Conservation (phyloP, 2,329 filamentous ascomycete species). For the Drechslerella dactyloides region DNA sequence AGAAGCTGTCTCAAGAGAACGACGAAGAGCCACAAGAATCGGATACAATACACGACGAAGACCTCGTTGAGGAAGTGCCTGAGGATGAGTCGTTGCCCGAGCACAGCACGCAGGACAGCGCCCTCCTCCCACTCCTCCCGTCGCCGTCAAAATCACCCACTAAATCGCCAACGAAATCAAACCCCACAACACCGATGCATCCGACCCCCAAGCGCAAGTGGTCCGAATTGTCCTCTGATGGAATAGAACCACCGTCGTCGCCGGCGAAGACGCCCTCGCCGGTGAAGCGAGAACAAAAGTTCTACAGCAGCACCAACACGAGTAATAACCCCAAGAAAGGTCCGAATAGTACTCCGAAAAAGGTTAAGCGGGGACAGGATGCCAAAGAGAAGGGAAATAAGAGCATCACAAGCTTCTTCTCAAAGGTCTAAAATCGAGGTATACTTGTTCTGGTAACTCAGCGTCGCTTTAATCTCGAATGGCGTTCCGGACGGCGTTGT, state of each 20-base stretch:
- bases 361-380: slow-evolving; percentile 54
- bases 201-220: slow-evolving; percentile 46
- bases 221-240: slow-evolving; percentile 40
- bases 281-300: slow-evolving; percentile 48
- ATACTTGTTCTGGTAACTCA: neutral
- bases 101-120: slow-evolving; percentile 11
- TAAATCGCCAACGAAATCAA: slow-evolving; percentile 55
- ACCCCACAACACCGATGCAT: slow-evolving; percentile 52
- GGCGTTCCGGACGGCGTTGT: neutral
- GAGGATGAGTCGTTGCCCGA: slow-evolving; percentile 49
- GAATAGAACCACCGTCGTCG: slow-evolving; percentile 53
- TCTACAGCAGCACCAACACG: slow-evolving; percentile 43
- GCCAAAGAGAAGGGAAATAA: slow-evolving; percentile 56
- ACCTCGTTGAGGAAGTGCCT: slow-evolving; percentile 52
- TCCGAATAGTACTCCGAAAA: slow-evolving; percentile 47
- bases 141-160: slow-evolving; percentile 27
- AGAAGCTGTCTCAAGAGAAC: slow-evolving; percentile 44
- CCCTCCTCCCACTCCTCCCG: slow-evolving; percentile 18
- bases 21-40: slow-evolving; percentile 35
- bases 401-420: slow-evolving; percentile 66
- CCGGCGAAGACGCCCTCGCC: slow-evolving; percentile 52
- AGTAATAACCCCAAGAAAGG: slow-evolving; percentile 50
- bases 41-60: slow-evolving; percentile 14
- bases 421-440: slow-evolving; percentile 56
- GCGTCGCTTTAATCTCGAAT: neutral